These are phyloP conservation scores for Vanrija humicola DNA, from an alignment of 1,284 basidiomycete genomes.

Conservation along the genomic window DNA sequence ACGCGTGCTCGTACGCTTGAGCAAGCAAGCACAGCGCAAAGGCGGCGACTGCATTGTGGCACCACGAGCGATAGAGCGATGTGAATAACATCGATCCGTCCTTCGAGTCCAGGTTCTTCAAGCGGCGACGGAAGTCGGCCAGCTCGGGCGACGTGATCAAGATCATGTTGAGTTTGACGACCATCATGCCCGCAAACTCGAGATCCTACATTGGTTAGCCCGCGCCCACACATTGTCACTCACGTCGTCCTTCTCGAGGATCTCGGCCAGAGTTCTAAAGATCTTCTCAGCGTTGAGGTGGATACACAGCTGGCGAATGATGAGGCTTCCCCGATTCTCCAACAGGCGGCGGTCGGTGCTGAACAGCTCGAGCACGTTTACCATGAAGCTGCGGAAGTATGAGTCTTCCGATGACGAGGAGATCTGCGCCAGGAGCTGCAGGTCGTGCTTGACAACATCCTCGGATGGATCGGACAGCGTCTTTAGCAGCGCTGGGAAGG, in stretches of 20 bases:
- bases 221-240: constrained; percentile 20
- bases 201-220: constrained; percentile 61
- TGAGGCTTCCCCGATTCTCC: constrained; percentile 89
- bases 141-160: constrained; percentile 95
- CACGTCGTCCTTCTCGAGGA: constrained; percentile 95
- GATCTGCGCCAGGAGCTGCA: constrained; percentile 94
- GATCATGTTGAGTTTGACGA: constrained; percentile 95
- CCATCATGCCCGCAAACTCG: constrained; percentile 94
- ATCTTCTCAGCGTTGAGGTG: constrained; percentile 94
- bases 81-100: constrained; percentile 90
- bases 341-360: constrained; percentile 87
- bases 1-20: constrained; percentile 98
- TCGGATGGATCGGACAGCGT: constrained; percentile 95
- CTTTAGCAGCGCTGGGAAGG: constrained; percentile 91
- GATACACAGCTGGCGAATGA: constrained; percentile 90
- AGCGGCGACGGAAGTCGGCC: constrained; percentile 82
- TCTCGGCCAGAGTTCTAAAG: constrained; percentile 92
- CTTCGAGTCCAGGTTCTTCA: constrained; percentile 91
- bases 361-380: constrained; percentile 88
- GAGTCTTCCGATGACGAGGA: constrained; percentile 83
- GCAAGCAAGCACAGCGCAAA: constrained; percentile 94
- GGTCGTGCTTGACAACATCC: constrained; percentile 93
- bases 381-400: constrained; percentile 95
- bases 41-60: constrained; percentile 94
- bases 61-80: constrained; percentile 94